These are phyloP conservation scores for Aureobasidium leucospermi DNA, from an alignment of 2,329 filamentous ascomycete genomes.

Conservation along the genomic window DNA sequence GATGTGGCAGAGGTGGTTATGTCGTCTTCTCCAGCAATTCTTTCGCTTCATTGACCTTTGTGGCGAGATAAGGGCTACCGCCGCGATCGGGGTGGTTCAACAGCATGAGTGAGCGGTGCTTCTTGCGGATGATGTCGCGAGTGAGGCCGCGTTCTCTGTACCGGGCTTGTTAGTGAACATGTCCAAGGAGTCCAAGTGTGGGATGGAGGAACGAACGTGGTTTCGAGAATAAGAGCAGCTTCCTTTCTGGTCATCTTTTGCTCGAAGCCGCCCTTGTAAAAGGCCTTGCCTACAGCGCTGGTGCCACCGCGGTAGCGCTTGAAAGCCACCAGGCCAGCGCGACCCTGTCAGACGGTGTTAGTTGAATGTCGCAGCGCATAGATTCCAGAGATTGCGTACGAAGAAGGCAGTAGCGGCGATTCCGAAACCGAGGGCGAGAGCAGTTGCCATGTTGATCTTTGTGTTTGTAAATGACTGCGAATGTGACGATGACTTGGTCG, in stretches of 20 bases:
- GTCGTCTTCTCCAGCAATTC: constrained; percentile 76
- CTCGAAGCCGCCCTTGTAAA: constrained; percentile 99
- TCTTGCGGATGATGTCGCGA: constrained; percentile 91
- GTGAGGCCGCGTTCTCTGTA: constrained; percentile 65
- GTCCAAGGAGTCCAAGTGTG: background rate
- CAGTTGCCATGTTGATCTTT: constrained; percentile 11
- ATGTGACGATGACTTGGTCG: background rate
- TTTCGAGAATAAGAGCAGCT: constrained; percentile 80
- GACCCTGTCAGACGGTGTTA: constrained; percentile 54
- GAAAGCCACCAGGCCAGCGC: constrained; percentile 83
- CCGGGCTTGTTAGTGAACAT: background rate
- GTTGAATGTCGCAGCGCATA: background rate
- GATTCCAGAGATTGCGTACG: constrained; percentile 33
- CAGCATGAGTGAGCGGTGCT: constrained; percentile 91
- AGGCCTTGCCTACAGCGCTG: constrained; percentile 78
- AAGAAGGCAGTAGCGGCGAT: constrained; percentile 60
- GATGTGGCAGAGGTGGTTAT: constrained; percentile 1
- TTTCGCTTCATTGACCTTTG: constrained; percentile 98
- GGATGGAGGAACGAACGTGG: constrained; percentile 56
- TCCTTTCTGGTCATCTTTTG: constrained; percentile 87
- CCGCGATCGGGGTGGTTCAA: constrained; percentile 97
- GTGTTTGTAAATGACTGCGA: background rate
- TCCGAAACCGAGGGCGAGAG: constrained; percentile 41
- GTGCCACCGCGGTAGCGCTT: constrained; percentile 69
- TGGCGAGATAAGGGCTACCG: constrained; percentile 91